phyloP scores from a whole-genome alignment of 1,139 yeast genomes.

The Pneumocystis carinii region DNA sequence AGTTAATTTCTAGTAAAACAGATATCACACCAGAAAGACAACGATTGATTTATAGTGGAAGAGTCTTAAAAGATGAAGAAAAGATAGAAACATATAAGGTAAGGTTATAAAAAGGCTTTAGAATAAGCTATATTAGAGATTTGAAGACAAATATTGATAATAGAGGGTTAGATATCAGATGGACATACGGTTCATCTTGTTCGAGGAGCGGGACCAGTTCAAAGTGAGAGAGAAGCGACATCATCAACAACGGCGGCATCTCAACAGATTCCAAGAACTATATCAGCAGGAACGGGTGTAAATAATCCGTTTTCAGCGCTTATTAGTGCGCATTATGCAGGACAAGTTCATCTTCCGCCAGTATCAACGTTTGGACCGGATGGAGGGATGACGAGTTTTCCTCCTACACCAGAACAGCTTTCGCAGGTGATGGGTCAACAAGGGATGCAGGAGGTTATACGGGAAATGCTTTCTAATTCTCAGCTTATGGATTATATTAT shows the following conservation, averaged over 20 bases:
- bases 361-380: conserved; percentile 90
- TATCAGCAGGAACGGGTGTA: conserved; percentile 79
- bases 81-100: conserved; percentile 53
- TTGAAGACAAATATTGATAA: neutral
- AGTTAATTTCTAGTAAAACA: conserved; percentile 41
- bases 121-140: neutral
- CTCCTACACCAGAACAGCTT: conserved; percentile 30
- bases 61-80: conserved; percentile 75
- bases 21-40: conserved; percentile 63
- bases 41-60: conserved; percentile 82
- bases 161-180: conserved; percentile 14
- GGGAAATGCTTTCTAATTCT: conserved; percentile 69
- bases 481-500: conserved; percentile 70
- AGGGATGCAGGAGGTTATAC: conserved; percentile 30
- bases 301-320: conserved; percentile 82
- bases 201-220: conserved; percentile 35
- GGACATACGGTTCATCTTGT: conserved; percentile 87
- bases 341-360: conserved; percentile 65
- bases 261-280: conserved; percentile 47
- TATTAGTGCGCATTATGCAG: conserved; percentile 93
- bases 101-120: neutral
- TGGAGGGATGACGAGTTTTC: conserved; percentile 39
- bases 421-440: conserved; percentile 52
- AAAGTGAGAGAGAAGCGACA: conserved; percentile 17
- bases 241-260: conserved; percentile 16